Base-by-base conservation (phyloP, 495 filamentous ascomycete genomes). In the Beverwykella pulmonaria region DNA sequence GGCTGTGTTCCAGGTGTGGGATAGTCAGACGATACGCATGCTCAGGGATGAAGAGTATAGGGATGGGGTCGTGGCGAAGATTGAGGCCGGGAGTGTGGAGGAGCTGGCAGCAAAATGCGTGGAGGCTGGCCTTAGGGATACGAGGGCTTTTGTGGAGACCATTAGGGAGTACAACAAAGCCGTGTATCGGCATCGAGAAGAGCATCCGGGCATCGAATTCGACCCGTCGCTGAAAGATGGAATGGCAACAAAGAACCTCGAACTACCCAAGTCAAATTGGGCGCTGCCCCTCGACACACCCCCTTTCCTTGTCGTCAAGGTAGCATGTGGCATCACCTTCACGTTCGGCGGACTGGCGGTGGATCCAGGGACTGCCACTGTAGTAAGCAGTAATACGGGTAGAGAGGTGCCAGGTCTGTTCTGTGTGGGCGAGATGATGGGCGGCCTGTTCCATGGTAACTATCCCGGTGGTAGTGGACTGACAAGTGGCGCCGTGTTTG, bases 391-490 rank as follows among this genome's bases (percentile, higher is more conserved):
- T 1, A 82, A 79, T 1, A 82, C 81, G 4, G 68, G 73, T n/a
- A 59, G 59, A 0, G 71, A 74, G 5, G 78, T 88, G 15, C 79
- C 79, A 2, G 84, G 85, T 0, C 67, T 88, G 39, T 86, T 77
- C 50, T 84, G 82, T 63, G 80, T 75, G 1, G 87, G 86, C 0
- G 86, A 89, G 75, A 84, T 89, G 82, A 58, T 88, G 0, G 87
- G 85, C 3, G 85, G 85, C 0, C 60, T 89, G 20, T 89, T 87
- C 71, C 84, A 83, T 69, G 78, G 82, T 9, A 87, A 88, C 65
- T 89, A 88, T 69, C 84, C 86, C 0, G 86, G 86, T 14, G 86
- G 86, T 1, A 86, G 82, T 68, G 86, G 86, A 0, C 74, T 89
- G 69, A 89, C 85, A 0, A 78, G 81, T 19, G 84, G 85, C 22